Percentiles rank a stretch among this genome's conserved stretches.
These are phyloP conservation scores for Immersiella caudata DNA, from an alignment of 495 filamentous ascomycete species.

Conservation along the genomic window DNA sequence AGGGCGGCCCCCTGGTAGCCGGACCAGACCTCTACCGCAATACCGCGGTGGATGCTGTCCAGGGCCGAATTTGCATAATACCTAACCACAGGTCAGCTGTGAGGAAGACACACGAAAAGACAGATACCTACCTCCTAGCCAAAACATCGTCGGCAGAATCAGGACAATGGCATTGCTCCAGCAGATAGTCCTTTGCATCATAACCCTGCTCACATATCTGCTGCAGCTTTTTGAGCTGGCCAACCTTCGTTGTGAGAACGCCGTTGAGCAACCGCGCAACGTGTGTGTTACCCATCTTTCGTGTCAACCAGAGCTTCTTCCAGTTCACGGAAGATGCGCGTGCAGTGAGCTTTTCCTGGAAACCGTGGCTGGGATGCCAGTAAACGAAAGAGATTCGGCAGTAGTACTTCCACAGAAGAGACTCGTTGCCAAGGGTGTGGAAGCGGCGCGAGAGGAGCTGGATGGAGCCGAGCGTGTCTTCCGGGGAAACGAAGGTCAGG, in stretches of 20 bases:
- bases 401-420: slow-evolving; percentile 77
- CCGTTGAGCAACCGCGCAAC: slow-evolving; percentile 65
- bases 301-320: slow-evolving; percentile 70
- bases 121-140: slow-evolving; percentile 67
- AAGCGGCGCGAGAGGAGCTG: slow-evolving; percentile 67
- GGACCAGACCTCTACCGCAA: slow-evolving; percentile 77
- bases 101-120: background rate
- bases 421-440: slow-evolving; percentile 64
- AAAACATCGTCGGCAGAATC: slow-evolving; percentile 73
- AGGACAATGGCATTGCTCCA: slow-evolving; percentile 62
- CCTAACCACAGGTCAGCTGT: slow-evolving; percentile 43
- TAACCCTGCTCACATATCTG: slow-evolving; percentile 72
- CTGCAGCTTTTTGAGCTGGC: slow-evolving; percentile 69
- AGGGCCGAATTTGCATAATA: slow-evolving; percentile 75
- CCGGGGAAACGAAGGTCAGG: slow-evolving; percentile 61
- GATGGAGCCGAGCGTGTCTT: slow-evolving; percentile 51
- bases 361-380: slow-evolving; percentile 71
- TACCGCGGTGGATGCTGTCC: slow-evolving; percentile 76
- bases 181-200: slow-evolving; percentile 84
- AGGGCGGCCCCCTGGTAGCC: slow-evolving; percentile 44
- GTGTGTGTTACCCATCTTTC: slow-evolving; percentile 55
- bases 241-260: slow-evolving; percentile 68
- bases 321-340: slow-evolving; percentile 67
- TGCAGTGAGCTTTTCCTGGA: slow-evolving; percentile 56
- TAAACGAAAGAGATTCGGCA: slow-evolving; percentile 67